phyloP scores from a whole-genome alignment of 306 rosid species.

The Lithocarpus polystachyus region DNA sequence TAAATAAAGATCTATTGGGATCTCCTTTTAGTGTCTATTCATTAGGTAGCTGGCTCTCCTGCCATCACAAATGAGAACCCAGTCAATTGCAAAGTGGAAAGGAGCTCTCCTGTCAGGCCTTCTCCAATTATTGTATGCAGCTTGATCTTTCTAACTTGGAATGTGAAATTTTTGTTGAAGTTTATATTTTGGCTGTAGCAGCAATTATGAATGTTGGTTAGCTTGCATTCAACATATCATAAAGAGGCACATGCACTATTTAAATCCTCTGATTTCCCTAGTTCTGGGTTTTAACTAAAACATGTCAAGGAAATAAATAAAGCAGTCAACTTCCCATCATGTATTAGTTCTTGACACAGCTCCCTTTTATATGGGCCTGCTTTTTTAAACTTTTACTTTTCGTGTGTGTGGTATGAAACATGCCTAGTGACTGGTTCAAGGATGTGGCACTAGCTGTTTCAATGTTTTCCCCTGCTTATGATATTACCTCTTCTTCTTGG shows the following conservation, averaged over 20 bases:
- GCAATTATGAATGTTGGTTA: neutral
- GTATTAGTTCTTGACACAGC: neutral
- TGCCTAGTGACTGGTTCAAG: slow-evolving; percentile 4
- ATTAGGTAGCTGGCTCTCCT: slow-evolving; percentile 59
- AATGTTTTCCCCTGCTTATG: neutral
- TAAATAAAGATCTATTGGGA: neutral
- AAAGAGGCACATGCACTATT: neutral
- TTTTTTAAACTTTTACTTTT: slow-evolving; percentile 1
- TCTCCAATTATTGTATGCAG: slow-evolving; percentile 60
- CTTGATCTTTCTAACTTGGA: slow-evolving; percentile 17
- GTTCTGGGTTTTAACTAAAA: too few relatives aligned
- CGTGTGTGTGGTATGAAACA: slow-evolving; percentile 11
- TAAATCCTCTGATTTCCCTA: neutral
- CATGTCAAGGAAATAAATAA: too few relatives aligned
- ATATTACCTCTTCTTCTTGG: slow-evolving; percentile 1
- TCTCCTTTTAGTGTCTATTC: slow-evolving; percentile 6
- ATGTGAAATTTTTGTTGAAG: neutral
- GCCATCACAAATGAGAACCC: slow-evolving; percentile 49
- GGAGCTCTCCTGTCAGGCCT: slow-evolving; percentile 74
- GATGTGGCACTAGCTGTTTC: slow-evolving; percentile 15
- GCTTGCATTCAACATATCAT: slow-evolving; percentile 9
- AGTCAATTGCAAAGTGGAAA: slow-evolving; percentile 71
- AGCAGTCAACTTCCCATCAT: neutral
- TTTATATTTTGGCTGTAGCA: slow-evolving; percentile 1
- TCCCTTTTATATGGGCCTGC: neutral